Base-by-base conservation (phyloP, 768 basidiomycete genomes). In the Suillus plorans region DNA sequence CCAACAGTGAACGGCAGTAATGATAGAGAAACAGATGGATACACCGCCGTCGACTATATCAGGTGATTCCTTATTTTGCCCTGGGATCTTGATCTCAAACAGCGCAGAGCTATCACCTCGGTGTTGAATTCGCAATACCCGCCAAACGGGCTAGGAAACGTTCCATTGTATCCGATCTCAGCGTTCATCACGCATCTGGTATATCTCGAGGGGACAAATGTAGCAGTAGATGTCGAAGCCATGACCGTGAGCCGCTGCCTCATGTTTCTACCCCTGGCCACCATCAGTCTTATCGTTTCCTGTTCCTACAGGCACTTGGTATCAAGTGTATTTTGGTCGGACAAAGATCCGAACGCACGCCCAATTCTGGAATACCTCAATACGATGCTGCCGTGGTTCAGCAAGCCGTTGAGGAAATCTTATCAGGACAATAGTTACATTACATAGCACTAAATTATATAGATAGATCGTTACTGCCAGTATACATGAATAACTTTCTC, bases 1-100 rank as follows among this genome's bases (percentile, higher is more conserved):
- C 56, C 22, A 28, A 14, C 68, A 97, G 95, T 98, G 63, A 98
- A 97, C 73, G 81, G 86, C 14, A 84, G 82, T 68, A 97, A 97
- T 70, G 96, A 98, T 72, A 83, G 95, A 63, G 96, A 98, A 77
- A 97, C 95, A 0, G 85, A 88, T 34, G 90, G 87, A 8, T 97
- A 96, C 73, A 86, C 84, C 6, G 95, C 94, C 0, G 81, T 85
- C 4, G 91, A 96, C 77, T 97, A 97, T 72, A 85, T 98, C 69
- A 81, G 78, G 91, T 93, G 69, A 69, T 81, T 69, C 6, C 60
- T 61, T 50, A 53, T 62, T 39, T 25, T 47, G 62, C 68, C 36
- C 50, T 67, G 57, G 50, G 36, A 50, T 49, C 8, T 61, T 66
- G 36, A 63, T 64, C 59, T 69, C 64, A 64, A 61, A 56, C 62